These are phyloP conservation scores for Peribolospora baueri DNA, from an alignment of 768 basidiomycete genomes.

Conservation along the genomic window DNA sequence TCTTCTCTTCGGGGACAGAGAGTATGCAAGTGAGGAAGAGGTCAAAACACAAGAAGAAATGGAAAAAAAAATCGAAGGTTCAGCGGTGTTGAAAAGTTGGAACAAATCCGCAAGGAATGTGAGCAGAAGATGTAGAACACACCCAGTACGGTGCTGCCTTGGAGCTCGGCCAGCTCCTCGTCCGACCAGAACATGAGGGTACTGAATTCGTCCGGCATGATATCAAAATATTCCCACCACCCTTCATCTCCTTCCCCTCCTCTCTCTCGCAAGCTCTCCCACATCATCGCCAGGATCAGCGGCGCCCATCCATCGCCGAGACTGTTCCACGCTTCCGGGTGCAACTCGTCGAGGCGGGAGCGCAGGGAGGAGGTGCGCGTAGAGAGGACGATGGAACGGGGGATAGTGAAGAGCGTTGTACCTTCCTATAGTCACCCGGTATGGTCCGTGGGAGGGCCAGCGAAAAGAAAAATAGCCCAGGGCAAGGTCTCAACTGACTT, in stretches of 20 bases:
- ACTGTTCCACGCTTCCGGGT: conserved; percentile 34
- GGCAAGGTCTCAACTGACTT: too few species aligned
- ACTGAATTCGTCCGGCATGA: conserved; percentile 46
- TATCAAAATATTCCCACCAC: conserved; percentile 49
- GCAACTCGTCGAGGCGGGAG: conserved; percentile 27
- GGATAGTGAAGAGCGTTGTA: conserved; percentile 55
- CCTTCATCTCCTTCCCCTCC: conserved; percentile 28
- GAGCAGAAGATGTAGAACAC: conserved; percentile 6
- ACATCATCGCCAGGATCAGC: conserved; percentile 85
- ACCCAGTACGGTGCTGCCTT: conserved; percentile 74
- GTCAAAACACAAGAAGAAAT: neutral
- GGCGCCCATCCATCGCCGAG: conserved; percentile 56
- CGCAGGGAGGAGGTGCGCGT: conserved; percentile 49
- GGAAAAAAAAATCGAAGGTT: neutral
- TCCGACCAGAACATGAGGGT: conserved; percentile 88
- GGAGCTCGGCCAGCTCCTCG: conserved; percentile 44
- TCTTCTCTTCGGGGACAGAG: conserved; percentile 33
- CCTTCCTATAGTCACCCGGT: conserved; percentile 30
- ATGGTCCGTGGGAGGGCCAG: neutral
- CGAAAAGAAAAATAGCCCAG: conserved; percentile 5
- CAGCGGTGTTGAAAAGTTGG: neutral
- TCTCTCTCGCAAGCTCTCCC: conserved; percentile 42
- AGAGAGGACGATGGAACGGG: conserved; percentile 50
- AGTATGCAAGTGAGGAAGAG: neutral
- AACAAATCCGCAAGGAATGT: conserved; percentile 15